A percentile compares a stretch with the other conserved stretches of the same genome.
Conservation (phyloP, 371 early-diverging fungal genomes). For the Chytridiales sp. region DNA sequence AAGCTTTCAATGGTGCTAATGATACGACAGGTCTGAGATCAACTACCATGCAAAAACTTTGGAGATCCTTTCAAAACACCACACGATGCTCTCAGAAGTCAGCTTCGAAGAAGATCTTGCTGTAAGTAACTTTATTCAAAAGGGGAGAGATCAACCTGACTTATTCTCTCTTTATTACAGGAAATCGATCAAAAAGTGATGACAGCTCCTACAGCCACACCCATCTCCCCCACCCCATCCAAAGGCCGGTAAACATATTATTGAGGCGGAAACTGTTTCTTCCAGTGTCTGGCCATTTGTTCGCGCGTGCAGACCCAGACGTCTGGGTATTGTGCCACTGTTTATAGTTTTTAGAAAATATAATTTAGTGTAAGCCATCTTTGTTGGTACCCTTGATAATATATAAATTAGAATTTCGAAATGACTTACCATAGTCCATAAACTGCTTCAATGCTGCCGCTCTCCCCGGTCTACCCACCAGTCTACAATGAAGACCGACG, state of each 20-base stretch:
- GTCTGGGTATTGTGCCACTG: constrained; percentile 32
- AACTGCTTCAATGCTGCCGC: constrained; percentile 43
- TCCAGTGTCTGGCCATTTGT: constrained; percentile 49
- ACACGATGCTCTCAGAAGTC: constrained; percentile 13
- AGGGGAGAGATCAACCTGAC: too few relatives aligned
- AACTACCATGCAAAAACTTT: constrained; percentile 27
- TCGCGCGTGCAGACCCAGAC: constrained; percentile 53
- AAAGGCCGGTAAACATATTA: too few relatives aligned
- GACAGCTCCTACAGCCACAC: too few relatives aligned
- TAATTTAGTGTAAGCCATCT: background rate
- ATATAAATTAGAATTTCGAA: background rate
- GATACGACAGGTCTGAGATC: constrained; percentile 26
- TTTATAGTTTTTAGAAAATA: background rate
- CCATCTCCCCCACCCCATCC: too few relatives aligned
- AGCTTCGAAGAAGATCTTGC: constrained; percentile 12
- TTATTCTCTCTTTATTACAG: too few relatives aligned
- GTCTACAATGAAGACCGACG: constrained; percentile 49
- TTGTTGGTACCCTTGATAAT: background rate
- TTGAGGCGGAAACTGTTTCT: constrained; percentile 19
- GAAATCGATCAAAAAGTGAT: too few relatives aligned
- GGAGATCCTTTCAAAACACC: constrained; percentile 23
- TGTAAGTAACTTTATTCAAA: too few relatives aligned
- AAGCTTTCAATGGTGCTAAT: background rate
- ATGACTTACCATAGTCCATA: constrained; percentile 39
- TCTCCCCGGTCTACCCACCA: constrained; percentile 50